Evolutionary conservation across 2,329 filamentous ascomycete species (phyloP).

Genomic region (Leptosphaerulina australis): DNA sequence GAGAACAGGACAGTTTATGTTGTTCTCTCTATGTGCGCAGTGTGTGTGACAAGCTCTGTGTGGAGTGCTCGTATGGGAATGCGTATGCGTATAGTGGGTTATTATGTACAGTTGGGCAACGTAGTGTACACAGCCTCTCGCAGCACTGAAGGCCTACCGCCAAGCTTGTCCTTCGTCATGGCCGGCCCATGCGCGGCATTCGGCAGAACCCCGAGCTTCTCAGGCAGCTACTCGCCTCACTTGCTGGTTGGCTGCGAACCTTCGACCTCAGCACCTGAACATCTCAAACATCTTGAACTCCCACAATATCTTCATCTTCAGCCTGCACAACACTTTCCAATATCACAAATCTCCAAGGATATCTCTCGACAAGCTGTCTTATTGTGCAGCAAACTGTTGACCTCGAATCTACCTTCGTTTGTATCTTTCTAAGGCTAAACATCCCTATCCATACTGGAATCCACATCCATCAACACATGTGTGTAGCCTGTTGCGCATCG

Average conservation of each 20-base stretch:
- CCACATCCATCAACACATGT: conserved; percentile 31
- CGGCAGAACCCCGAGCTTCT: not conserved
- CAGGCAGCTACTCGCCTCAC: conserved; percentile 26
- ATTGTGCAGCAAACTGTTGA: not conserved
- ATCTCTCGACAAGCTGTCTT: not conserved
- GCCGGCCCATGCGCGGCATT: not conserved
- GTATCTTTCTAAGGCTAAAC: not conserved
- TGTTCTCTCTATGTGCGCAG: conserved; percentile 11
- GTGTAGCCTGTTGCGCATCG: conserved; percentile 32
- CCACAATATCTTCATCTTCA: not conserved
- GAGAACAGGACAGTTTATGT: conserved; percentile 1
- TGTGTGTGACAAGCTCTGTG: not conserved
- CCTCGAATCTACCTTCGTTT: not conserved
- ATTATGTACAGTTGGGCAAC: conserved; percentile 10
- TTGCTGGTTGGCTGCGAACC: conserved; percentile 16
- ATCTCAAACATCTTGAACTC: not conserved
- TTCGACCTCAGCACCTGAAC: conserved; percentile 3
- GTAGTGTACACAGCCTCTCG: conserved; percentile 18
- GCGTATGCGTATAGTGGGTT: conserved; percentile 3
- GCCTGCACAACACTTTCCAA: not conserved
- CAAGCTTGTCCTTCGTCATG: conserved; percentile 17
- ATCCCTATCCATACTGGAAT: not conserved
- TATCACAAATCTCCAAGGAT: not conserved
- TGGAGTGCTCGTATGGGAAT: conserved; percentile 4
- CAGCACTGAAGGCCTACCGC: conserved; percentile 8